Evolutionary conservation across 2,329 filamentous ascomycete species (phyloP).

Genomic region (Curvularia lunata): DNA sequence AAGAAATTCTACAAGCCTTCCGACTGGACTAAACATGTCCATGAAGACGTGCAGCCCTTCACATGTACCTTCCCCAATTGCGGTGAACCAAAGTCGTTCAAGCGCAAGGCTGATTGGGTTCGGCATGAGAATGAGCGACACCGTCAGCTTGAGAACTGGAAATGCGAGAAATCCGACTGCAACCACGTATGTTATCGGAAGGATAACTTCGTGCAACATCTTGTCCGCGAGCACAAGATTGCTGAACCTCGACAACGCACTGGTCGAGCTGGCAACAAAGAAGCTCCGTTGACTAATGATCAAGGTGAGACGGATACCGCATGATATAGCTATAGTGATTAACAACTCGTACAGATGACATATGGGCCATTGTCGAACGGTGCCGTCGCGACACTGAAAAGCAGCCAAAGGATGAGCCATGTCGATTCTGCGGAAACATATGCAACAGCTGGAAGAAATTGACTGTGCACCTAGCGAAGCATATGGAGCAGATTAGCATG

Average conservation of each 20-base stretch:
- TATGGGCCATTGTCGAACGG: conserved; percentile 78
- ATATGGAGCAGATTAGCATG: conserved; percentile 91
- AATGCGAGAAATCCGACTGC: conserved; percentile 81
- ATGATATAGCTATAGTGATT: conserved; percentile 6
- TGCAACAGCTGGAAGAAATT: conserved; percentile 91
- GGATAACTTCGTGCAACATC: conserved; percentile 91
- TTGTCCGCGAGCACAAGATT: conserved; percentile 89
- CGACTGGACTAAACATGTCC: conserved; percentile 96
- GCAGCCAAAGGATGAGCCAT: conserved; percentile 76
- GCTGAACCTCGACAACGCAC: conserved; percentile 78
- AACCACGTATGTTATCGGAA: conserved; percentile 82
- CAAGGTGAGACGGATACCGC: conserved; percentile 28
- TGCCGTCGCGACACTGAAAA: conserved; percentile 74
- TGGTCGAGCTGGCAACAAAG: conserved; percentile 56
- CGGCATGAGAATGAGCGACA: conserved; percentile 92
- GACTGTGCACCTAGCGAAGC: conserved; percentile 89
- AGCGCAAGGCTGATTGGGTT: conserved; percentile 95
- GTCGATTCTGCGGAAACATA: conserved; percentile 82
- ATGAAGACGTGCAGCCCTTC: conserved; percentile 91
- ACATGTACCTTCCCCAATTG: conserved; percentile 89
- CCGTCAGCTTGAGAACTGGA: conserved; percentile 89
- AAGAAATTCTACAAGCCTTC: conserved; percentile 91
- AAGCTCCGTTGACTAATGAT: conserved; percentile 33
- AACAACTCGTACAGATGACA: conserved; percentile 58
- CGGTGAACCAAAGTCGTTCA: conserved; percentile 87